These are phyloP conservation scores for Pythium rishiriense DNA, from an alignment of 352 stramenopile genomes.

Conservation along the genomic window DNA sequence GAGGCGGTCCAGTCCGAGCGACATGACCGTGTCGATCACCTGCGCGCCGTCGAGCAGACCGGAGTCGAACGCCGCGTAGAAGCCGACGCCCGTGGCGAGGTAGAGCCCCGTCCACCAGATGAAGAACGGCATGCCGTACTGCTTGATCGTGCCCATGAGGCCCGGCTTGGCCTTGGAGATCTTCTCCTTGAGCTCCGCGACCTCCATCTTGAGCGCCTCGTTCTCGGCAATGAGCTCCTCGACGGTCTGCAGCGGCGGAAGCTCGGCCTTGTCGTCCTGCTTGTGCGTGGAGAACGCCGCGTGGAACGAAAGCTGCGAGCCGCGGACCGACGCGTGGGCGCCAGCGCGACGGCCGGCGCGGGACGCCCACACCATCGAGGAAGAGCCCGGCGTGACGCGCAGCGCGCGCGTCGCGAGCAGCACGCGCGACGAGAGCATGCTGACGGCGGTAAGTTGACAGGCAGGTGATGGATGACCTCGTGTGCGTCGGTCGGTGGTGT, in stretches of 20 bases:
- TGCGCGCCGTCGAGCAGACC: constrained; percentile 69
- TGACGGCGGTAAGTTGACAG: not conserved
- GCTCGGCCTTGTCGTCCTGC: constrained; percentile 28
- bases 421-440: constrained; percentile 29
- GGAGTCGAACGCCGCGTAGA: constrained; percentile 79
- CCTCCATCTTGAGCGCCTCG: constrained; percentile 65
- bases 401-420: constrained; percentile 19
- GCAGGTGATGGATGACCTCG: not conserved
- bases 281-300: constrained; percentile 56
- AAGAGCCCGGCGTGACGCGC: constrained; percentile 2
- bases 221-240: constrained; percentile 80
- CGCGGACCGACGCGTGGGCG: constrained; percentile 21
- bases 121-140: constrained; percentile 86
- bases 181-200: constrained; percentile 58
- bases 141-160: constrained; percentile 76
- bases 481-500: not conserved
- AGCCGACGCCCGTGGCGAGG: constrained; percentile 58
- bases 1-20: constrained; percentile 73
- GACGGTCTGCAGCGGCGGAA: constrained; percentile 54
- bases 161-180: constrained; percentile 63
- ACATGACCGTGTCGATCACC: constrained; percentile 84
- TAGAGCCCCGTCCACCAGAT: constrained; percentile 84
- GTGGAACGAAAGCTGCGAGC: constrained; percentile 34
- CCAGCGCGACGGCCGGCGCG: constrained; percentile 4
- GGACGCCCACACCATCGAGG: constrained; percentile 20